Evolutionary conservation across 2,329 filamentous ascomycete genomes (phyloP), one percentile per base, ranked within the genome.

Genomic region (Coniochaeta prunicola): DNA sequence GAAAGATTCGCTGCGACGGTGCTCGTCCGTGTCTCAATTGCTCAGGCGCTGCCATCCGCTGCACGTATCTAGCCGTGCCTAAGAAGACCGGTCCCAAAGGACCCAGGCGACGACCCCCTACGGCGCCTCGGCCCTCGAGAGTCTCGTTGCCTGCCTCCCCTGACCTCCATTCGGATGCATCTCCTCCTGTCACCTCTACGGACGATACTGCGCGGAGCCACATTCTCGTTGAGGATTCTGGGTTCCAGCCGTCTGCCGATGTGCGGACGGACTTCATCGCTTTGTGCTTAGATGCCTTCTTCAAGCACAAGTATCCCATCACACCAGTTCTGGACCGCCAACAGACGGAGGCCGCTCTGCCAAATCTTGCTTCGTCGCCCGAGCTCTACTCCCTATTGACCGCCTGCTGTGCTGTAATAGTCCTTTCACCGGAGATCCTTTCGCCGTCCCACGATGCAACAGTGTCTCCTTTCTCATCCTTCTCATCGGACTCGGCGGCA

Each of bases 281-380:
- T 40, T 64, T 64, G 53, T 71, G 67, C 19, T 38, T 73, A 0
- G 64, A 71, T 50, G 70, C 65, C 1, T 73, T 69, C 26, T 71
- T 72, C 53, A 65, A 61, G 30, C 69, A 72, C 56, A 73, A 72
- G 56, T 72, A 72, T 19, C 68, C 70, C 0, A 67, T 73, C 3
- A 72, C 69, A 17, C 70, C 70, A 0, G 67, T 73, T 15, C 26
- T 72, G 1, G 57, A 71, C 53, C 65, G 63, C 1, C 58, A 59
- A 10, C n/a, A 63, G 2, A 60, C 66, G 6, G 61, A 66, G 3
- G 58, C 62, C 19, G 59, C 53, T 8, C 30, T 69, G 9, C 30
- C 57, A 12, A 50, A 59, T 12, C 48, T 65, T 6, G 21, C 58
- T 12, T 24, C 56, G 5, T 62, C 59, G 0, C 63, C 65, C 0